Conservation (phyloP, 2,329 filamentous ascomycete species). For the Berkeleyomyces basicola region DNA sequence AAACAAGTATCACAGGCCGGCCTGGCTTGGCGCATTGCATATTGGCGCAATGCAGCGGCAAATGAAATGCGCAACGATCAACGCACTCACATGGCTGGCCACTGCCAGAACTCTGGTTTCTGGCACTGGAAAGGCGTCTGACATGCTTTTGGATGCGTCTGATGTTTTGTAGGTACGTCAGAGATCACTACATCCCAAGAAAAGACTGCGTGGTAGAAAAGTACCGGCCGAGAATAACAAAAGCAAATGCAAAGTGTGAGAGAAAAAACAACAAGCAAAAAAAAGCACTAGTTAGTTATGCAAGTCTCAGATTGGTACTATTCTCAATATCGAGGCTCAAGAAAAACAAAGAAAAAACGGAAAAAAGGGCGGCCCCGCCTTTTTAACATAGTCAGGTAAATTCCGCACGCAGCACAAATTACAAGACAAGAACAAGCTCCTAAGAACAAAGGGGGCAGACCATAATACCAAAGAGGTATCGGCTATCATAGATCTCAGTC, state of each 20-base stretch:
- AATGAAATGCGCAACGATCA: not conserved
- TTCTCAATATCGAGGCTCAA: not conserved
- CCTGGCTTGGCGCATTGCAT: not conserved
- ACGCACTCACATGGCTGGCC: constrained; percentile 76
- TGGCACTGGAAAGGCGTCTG: constrained; percentile 23
- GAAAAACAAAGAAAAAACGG: not conserved
- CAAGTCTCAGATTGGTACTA: not conserved
- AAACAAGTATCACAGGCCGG: not conserved
- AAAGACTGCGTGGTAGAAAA: not conserved
- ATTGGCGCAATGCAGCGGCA: not conserved
- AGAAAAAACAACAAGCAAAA: not conserved
- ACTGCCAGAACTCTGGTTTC: constrained; percentile 63
- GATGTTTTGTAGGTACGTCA: not conserved
- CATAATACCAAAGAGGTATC: too few relatives aligned
- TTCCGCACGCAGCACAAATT: not conserved
- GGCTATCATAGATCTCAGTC: too few relatives aligned
- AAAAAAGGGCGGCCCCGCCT: not conserved
- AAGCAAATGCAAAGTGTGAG: not conserved
- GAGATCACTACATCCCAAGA: not conserved
- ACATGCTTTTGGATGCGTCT: constrained; percentile 15
- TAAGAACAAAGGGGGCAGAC: too few relatives aligned
- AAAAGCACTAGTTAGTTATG: not conserved
- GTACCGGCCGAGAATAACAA: not conserved
- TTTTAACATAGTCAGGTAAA: not conserved
- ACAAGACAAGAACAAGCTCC: not conserved